Base-by-base conservation (phyloP, 2,329 filamentous ascomycete genomes). In the Colletotrichum neosansevieriae region DNA sequence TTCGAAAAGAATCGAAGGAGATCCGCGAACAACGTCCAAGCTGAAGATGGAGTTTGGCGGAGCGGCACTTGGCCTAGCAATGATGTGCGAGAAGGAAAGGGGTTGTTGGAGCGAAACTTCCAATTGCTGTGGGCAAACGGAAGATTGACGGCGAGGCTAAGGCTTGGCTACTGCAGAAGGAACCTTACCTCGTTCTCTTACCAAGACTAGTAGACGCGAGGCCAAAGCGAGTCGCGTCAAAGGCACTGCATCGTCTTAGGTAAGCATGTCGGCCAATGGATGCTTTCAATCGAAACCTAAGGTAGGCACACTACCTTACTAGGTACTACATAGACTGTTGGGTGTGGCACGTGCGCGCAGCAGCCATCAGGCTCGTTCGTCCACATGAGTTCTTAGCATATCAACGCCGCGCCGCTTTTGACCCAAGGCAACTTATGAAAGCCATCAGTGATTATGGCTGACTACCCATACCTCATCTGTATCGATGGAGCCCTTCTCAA, bases 11-110 rank as follows among this genome's bases (percentile, higher is more conserved):
- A 7, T 51, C n/a, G 34, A 15, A 15, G 29, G 10, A 40, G 29
- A 47, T 24, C 11, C n/a, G 42, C 21, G 19, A 53, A 44, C 57
- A 62, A 53, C 45, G 44, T 34, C 38, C 44, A 36, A 34, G 56
- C 29, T 32, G 44, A 21, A 44, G 58, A 34, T 11, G 45, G 38
- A 21, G 44, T 40, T 47, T 45, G 38, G 29, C 57, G 32, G 49
- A 54, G 57, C 17, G 49, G 45, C 58, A 40, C 58, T 47, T 40
- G 49, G 49, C 63, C 34, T 40, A 59, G 49, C 12, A 19, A 61
- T 29, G 32, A 64, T 45, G 36, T 21, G 34, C n/a, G 57, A 57
- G 34, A 53, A 32, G 12, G 19, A 19, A 24, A 40, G 29, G 9
- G 21, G n/a, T 49, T 49, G 51, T 24, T 12, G 40, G n/a, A 53